phyloP scores from a whole-genome alignment of 305 asterid species.

The Plantago coronopus region DNA sequence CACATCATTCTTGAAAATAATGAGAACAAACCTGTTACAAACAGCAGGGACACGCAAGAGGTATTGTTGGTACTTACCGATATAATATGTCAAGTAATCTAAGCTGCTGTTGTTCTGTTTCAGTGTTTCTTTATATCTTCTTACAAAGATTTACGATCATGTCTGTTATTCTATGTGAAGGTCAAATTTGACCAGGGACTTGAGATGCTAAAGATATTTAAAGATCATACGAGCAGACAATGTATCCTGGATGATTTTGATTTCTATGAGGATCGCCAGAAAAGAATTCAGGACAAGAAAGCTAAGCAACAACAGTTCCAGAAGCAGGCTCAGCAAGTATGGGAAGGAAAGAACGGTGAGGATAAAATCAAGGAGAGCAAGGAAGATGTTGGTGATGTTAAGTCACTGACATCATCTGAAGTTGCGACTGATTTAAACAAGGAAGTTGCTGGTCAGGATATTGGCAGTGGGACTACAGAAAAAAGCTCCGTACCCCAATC shows the following conservation, averaged over 20 bases:
- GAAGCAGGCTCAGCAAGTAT: background rate
- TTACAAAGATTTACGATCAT: background rate
- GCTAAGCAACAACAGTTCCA: conserved; percentile 7
- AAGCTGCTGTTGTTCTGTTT: too few relatives aligned
- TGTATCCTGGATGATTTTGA: conserved; percentile 13
- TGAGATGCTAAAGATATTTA: conserved; percentile 6
- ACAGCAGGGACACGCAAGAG: conserved; percentile 15
- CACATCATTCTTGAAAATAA: conserved; percentile 10
- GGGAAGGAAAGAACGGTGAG: background rate
- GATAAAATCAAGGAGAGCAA: background rate
- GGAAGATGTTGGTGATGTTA: background rate
- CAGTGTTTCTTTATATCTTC: too few relatives aligned
- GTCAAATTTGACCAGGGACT: conserved; percentile 1
- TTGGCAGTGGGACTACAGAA: too few relatives aligned
- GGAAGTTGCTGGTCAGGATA: background rate
- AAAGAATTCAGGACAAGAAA: conserved; percentile 10
- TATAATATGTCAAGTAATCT: too few relatives aligned
- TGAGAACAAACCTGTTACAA: conserved; percentile 11
- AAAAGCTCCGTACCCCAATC: too few relatives aligned
- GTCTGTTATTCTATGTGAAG: background rate
- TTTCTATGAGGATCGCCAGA: conserved; percentile 14
- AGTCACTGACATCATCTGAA: background rate
- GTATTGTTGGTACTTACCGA: background rate
- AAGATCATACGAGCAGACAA: background rate
- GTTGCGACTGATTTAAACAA: background rate